Evolutionary conservation across 2,329 filamentous ascomycete genomes (phyloP).

Genomic region (Pezicula carpinea): DNA sequence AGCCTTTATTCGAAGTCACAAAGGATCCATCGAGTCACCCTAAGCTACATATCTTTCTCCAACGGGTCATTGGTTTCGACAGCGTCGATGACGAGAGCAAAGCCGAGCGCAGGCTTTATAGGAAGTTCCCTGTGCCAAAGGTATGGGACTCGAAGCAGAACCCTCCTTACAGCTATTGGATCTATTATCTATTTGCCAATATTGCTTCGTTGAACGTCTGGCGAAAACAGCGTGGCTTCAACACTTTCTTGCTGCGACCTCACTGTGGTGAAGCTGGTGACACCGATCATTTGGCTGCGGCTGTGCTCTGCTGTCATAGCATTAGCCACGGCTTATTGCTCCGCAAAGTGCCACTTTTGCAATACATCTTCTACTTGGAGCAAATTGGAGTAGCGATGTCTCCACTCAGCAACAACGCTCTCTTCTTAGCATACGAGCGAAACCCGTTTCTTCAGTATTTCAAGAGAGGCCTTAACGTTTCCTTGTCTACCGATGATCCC

Average conservation of each 20-base stretch:
- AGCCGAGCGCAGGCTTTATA: conserved; percentile 86
- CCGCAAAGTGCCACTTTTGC: conserved; percentile 87
- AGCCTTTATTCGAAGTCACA: conserved; percentile 91
- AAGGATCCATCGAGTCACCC: conserved; percentile 80
- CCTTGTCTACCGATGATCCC: conserved; percentile 92
- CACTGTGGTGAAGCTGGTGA: conserved; percentile 97
- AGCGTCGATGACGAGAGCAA: conserved; percentile 99
- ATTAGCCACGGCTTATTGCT: conserved; percentile 93
- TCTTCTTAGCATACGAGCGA: conserved; percentile 94
- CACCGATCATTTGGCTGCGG: conserved; percentile 90
- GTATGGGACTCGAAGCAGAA: conserved; percentile 92
- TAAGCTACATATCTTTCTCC: conserved; percentile 90
- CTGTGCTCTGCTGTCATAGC: conserved; percentile 88
- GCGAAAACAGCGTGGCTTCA: conserved; percentile 88
- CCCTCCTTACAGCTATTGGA: conserved; percentile 98
- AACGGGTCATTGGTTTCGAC: conserved; percentile 94
- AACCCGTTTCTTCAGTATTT: conserved; percentile 98
- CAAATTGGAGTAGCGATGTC: conserved; percentile 99
- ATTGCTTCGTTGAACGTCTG: conserved; percentile 88
- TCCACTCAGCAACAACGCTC: conserved; percentile 94
- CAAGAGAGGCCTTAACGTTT: conserved; percentile 89
- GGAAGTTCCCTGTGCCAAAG: conserved; percentile 87
- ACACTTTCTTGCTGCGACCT: conserved; percentile 86
- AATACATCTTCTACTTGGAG: conserved; percentile 97
- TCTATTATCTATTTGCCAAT: conserved; percentile 95